phyloP scores from a whole-genome alignment of 2,329 filamentous ascomycete species.

The Diplodia corticola region DNA sequence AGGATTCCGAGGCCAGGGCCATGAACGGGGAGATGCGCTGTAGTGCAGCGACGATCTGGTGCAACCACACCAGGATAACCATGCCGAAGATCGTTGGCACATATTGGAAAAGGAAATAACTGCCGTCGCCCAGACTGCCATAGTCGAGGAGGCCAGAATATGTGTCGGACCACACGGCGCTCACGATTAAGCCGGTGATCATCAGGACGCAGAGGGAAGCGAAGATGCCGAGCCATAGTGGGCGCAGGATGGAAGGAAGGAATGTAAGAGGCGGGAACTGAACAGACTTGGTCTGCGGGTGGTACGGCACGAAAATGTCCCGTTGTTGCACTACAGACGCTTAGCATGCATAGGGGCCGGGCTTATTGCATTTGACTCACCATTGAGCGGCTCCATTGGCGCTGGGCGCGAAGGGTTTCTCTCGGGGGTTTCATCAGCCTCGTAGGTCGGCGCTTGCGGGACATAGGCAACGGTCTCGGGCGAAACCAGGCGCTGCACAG shows the following conservation, averaged over 20 bases:
- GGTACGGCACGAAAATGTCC: conserved; percentile 37
- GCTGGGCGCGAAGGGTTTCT: conserved; percentile 7
- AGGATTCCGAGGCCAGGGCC: conserved; percentile 67
- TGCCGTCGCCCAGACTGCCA: conserved; percentile 64
- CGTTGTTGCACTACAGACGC: conserved; percentile 19
- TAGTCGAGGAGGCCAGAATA: conserved; percentile 67
- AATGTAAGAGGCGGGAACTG: conserved; percentile 57
- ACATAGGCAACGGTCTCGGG: conserved; percentile 29
- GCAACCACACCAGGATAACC: conserved; percentile 71
- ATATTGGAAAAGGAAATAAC: conserved; percentile 85
- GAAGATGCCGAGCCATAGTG: conserved; percentile 62
- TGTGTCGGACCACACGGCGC: conserved; percentile 51
- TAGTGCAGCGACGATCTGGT: conserved; percentile 72
- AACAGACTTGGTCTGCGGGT: conserved; percentile 29
- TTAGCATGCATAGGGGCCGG: background rate
- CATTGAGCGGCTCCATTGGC: conserved; percentile 7
- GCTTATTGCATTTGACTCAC: background rate
- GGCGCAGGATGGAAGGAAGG: conserved; percentile 70
- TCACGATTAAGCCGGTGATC: conserved; percentile 70
- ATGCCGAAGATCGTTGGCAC: conserved; percentile 76
- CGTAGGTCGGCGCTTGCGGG: background rate
- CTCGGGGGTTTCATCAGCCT: background rate
- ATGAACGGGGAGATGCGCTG: conserved; percentile 76
- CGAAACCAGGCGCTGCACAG: conserved; percentile 52
- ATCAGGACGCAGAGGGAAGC: conserved; percentile 67